These are phyloP conservation scores for Sporobolus alterniflorus DNA, from an alignment of 202 grass and related monocot species.

Conservation along the genomic window DNA sequence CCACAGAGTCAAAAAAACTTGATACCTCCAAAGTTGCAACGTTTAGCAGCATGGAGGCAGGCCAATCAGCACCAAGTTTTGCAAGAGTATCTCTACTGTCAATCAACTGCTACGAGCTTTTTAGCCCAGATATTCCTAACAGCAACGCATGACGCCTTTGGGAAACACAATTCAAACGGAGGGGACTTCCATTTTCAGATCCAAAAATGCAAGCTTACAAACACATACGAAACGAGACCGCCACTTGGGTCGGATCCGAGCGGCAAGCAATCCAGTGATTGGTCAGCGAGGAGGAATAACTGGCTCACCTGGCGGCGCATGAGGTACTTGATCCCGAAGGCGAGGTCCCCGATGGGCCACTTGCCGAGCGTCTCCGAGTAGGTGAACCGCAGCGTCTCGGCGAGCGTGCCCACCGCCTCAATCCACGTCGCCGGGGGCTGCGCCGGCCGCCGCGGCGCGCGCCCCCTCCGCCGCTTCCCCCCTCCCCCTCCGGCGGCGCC, in stretches of 20 bases:
- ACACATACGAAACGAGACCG: conserved; percentile 11
- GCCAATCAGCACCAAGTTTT: conserved; percentile 10
- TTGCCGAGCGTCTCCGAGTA: conserved; percentile 94
- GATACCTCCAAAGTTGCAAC: not conserved
- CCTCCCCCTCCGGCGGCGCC: not conserved
- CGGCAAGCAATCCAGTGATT: not conserved
- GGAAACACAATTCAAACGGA: not conserved
- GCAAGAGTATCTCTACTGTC: not conserved
- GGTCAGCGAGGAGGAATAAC: not conserved
- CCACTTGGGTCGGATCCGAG: conserved; percentile 32
- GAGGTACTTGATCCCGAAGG: conserved; percentile 96
- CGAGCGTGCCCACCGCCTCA: conserved; percentile 86
- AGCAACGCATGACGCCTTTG: conserved; percentile 8
- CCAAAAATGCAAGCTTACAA: conserved; percentile 21
- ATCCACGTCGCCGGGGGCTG: conserved; percentile 92
- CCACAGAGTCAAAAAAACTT: not conserved
- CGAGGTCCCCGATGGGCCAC: conserved; percentile 96
- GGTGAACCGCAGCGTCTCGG: conserved; percentile 92
- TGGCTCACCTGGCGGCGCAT: conserved; percentile 81
- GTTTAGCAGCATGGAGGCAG: not conserved
- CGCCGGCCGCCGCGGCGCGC: conserved; percentile 54
- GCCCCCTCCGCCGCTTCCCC: conserved; percentile 54
- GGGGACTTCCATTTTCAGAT: conserved; percentile 33
- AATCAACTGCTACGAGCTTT: conserved; percentile 1
- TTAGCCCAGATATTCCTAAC: not conserved